These are phyloP conservation scores for Lentinus tigrinus DNA, from an alignment of 768 basidiomycete species.

Conservation along the genomic window DNA sequence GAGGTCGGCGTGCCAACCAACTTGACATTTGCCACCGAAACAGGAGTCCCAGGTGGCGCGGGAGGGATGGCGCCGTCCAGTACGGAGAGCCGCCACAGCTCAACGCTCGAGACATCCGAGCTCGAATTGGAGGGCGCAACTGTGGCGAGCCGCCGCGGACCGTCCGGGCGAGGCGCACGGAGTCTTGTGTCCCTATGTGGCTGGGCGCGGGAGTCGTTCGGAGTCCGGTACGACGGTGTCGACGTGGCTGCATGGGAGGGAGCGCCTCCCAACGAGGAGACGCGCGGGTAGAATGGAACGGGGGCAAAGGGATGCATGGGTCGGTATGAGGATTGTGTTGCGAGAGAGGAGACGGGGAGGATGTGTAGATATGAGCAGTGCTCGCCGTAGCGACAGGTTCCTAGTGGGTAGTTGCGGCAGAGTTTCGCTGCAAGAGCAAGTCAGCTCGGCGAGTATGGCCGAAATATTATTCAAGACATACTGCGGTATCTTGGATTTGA, in stretches of 20 bases:
- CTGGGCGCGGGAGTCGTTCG: background rate
- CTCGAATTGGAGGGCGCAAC: background rate
- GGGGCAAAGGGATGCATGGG: background rate
- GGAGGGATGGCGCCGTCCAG: background rate
- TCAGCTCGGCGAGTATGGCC: background rate
- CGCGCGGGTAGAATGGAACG: slow-evolving; percentile 2
- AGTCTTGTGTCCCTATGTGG: background rate
- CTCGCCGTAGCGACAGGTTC: slow-evolving; percentile 17
- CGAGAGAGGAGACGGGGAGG: background rate
- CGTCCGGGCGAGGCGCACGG: background rate
- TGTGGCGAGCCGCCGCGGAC: background rate
- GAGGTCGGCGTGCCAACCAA: background rate
- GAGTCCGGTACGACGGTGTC: background rate
- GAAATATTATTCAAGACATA: background rate
- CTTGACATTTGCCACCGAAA: background rate
- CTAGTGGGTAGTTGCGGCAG: slow-evolving; percentile 17
- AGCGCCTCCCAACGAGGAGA: background rate
- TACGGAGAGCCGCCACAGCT: slow-evolving; percentile 5
- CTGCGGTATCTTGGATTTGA: slow-evolving; percentile 11
- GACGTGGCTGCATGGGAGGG: background rate
- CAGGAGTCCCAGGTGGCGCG: slow-evolving; percentile 10
- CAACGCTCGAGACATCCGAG: background rate
- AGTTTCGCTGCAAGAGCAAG: slow-evolving; percentile 2
- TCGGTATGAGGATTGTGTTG: background rate
- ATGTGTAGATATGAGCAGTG: slow-evolving; percentile 17